Evolutionary conservation across 768 basidiomycete species (phyloP).

Genomic region (Tylopilus cervinicoccineus): DNA sequence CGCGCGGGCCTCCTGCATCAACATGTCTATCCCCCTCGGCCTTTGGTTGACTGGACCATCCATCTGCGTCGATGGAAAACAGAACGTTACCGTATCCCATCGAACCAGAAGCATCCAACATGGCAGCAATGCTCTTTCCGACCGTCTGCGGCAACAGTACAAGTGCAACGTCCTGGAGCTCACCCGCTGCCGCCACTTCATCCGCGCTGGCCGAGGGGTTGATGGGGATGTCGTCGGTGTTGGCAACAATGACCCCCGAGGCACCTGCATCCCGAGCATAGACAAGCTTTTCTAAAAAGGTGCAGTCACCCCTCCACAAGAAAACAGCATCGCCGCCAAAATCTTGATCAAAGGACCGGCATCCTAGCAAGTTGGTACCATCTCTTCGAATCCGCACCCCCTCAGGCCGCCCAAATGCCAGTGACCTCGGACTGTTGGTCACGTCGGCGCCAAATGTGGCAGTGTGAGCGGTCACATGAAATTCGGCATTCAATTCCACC

Average conservation of each 20-base stretch:
- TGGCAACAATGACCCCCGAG: slow-evolving; percentile 73
- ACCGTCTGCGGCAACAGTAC: slow-evolving; percentile 53
- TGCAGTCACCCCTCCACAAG: slow-evolving; percentile 75
- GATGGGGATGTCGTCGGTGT: slow-evolving; percentile 52
- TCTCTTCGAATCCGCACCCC: slow-evolving; percentile 58
- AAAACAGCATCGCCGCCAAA: slow-evolving; percentile 56
- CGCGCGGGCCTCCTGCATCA: slow-evolving; percentile 35
- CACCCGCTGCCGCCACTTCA: slow-evolving; percentile 55
- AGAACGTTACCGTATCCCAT: slow-evolving; percentile 46
- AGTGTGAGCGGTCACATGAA: slow-evolving; percentile 55
- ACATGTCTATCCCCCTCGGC: slow-evolving; percentile 15
- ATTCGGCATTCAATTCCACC: slow-evolving; percentile 39
- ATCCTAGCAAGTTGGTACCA: slow-evolving; percentile 53
- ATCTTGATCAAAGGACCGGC: slow-evolving; percentile 45
- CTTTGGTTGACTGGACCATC: slow-evolving; percentile 22
- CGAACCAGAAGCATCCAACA: slow-evolving; percentile 51
- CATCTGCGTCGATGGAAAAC: slow-evolving; percentile 46
- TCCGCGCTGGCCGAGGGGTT: slow-evolving; percentile 62
- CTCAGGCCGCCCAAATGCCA: slow-evolving; percentile 46
- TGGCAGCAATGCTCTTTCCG: slow-evolving; percentile 50
- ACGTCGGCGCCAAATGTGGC: slow-evolving; percentile 71
- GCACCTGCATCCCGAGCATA: slow-evolving; percentile 68
- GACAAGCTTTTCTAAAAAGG: slow-evolving; percentile 81
- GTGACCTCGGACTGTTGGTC: slow-evolving; percentile 25
- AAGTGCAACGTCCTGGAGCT: slow-evolving; percentile 54